These are phyloP conservation scores for Gossypium bickii DNA, from an alignment of 345 rosid species.

Conservation along the genomic window DNA sequence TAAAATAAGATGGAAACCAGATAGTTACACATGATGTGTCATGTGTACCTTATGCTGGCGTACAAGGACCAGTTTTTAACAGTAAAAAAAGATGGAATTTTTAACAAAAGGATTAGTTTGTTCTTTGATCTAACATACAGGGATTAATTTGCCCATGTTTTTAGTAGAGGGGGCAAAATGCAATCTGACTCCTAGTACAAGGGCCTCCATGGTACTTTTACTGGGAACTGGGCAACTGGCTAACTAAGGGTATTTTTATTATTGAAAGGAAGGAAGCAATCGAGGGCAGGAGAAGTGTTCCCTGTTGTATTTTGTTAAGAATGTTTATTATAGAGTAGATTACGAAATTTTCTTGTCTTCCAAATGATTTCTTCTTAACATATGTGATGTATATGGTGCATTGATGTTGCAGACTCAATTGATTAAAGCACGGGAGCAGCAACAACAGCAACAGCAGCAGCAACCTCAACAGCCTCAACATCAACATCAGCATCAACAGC, in stretches of 20 bases:
- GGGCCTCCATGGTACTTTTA: too few relatives aligned
- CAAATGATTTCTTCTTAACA: background rate
- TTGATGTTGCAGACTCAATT: constrained; percentile 49
- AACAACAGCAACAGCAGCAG: constrained; percentile 37
- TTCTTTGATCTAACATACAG: too few relatives aligned
- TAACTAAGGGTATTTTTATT: background rate
- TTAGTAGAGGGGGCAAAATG: too few relatives aligned
- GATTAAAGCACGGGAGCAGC: constrained; percentile 57
- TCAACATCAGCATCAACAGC: constrained; percentile 24
- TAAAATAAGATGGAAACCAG: too few relatives aligned
- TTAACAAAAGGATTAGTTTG: too few relatives aligned
- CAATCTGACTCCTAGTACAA: too few relatives aligned
- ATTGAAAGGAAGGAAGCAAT: background rate
- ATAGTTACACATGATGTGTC: too few relatives aligned
- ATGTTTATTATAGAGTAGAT: background rate
- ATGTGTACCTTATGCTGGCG: too few relatives aligned
- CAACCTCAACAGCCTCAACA: constrained; percentile 36
- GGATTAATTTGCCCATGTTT: too few relatives aligned
- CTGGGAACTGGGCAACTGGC: background rate
- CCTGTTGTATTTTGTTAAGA: background rate
- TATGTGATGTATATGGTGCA: constrained; percentile 4
- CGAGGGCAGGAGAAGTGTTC: background rate
- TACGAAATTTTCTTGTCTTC: background rate
- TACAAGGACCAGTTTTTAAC: too few relatives aligned
- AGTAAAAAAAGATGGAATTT: too few relatives aligned